Conservation (phyloP, 2,329 filamentous ascomycete species). For the Beauveria asiatica region DNA sequence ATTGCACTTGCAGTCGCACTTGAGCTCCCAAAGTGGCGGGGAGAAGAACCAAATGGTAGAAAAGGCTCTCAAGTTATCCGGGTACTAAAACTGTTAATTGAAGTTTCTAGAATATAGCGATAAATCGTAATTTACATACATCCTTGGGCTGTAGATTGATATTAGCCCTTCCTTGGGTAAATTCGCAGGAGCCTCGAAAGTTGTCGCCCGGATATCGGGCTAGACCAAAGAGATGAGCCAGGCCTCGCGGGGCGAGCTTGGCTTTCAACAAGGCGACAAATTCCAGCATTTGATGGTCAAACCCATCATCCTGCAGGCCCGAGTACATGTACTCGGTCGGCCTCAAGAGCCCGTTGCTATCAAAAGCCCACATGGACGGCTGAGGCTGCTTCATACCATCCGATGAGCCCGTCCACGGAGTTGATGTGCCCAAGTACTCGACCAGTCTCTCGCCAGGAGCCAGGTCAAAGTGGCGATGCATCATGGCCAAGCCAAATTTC, state of each 20-base stretch:
- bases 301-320: not conserved
- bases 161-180: constrained; percentile 4
- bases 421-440: constrained; percentile 2
- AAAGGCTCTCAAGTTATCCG: not conserved
- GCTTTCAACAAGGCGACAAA: not conserved
- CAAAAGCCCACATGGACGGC: constrained; percentile 1
- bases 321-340: constrained; percentile 5
- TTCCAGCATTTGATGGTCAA: not conserved
- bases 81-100: not conserved
- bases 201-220: constrained; percentile 5
- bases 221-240: not conserved
- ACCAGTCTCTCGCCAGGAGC: constrained; percentile 1
- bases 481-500: not conserved
- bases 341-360: not conserved
- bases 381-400: not conserved
- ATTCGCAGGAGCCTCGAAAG: not conserved
- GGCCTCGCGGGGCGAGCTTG: not conserved
- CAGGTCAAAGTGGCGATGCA: constrained; percentile 7
- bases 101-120: not conserved
- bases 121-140: not conserved
- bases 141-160: constrained; percentile 6
- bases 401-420: not conserved
- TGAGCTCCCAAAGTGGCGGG: not conserved
- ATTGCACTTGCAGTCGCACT: not conserved
- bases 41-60: not conserved